A percentile compares a stretch with the other conserved stretches of the same genome.
phyloP scores from a whole-genome alignment of 768 basidiomycete species.

The Leccinum uliginosum region DNA sequence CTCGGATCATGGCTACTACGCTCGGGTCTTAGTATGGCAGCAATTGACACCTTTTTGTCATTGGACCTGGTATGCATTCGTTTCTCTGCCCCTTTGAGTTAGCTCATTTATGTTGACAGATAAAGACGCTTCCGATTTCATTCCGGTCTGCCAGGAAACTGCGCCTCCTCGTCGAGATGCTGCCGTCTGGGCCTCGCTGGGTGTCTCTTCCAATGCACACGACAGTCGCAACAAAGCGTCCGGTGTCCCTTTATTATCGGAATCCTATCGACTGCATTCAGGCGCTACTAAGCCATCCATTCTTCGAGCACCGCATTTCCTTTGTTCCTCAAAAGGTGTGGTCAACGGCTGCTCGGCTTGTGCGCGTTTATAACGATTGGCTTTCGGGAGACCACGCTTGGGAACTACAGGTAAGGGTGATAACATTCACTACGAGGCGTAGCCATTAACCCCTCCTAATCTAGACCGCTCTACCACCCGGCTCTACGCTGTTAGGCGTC shows the following conservation, averaged over 20 bases:
- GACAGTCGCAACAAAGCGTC: neutral
- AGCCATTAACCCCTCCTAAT: no score
- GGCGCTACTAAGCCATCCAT: no score
- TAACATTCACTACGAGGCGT: no score
- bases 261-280: no score
- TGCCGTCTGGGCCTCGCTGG: neutral
- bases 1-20: neutral
- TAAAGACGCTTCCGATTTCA: neutral
- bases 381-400: neutral
- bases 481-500: no score
- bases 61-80: neutral
- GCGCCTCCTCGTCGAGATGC: neutral
- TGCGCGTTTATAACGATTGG: neutral
- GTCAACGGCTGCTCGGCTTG: neutral
- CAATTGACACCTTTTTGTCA: neutral
- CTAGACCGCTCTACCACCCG: no score
- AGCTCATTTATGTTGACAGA: no score
- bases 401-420: neutral
- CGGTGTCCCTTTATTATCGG: neutral
- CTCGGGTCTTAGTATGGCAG: neutral
- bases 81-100: neutral
- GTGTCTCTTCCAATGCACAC: neutral
- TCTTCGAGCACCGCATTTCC: neutral
- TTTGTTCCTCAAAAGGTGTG: neutral
- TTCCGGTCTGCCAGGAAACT: neutral